A percentile compares a stretch with the other conserved stretches of the same genome.
Evolutionary conservation across 2,329 filamentous ascomycete genomes (phyloP).

Genomic region (Zymoseptoria tritici): DNA sequence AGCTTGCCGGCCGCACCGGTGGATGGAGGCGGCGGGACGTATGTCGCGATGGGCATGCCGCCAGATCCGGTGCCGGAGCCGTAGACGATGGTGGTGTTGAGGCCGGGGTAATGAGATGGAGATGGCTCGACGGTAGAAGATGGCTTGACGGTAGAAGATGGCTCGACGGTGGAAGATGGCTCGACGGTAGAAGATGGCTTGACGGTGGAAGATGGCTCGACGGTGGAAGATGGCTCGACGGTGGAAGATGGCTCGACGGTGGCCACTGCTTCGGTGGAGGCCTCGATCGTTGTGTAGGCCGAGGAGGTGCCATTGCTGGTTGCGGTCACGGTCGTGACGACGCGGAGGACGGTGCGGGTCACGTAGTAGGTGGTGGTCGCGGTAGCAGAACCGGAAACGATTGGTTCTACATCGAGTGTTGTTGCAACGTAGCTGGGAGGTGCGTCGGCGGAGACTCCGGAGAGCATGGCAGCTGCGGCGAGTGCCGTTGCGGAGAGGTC

Average conservation of each 20-base stretch:
- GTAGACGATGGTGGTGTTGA: background rate
- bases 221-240: background rate
- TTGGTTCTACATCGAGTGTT: conserved; percentile 1
- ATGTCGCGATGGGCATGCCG: conserved; percentile 4
- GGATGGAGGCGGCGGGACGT: conserved; percentile 7
- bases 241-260: background rate
- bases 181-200: background rate
- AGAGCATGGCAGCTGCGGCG: conserved; percentile 8
- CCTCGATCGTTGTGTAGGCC: conserved; percentile 9
- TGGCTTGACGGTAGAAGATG: background rate
- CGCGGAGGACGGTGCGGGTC: conserved; percentile 22
- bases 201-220: background rate
- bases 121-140: background rate
- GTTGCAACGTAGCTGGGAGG: conserved; percentile 3
- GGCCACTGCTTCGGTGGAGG: conserved; percentile 4
- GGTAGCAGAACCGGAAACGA: background rate
- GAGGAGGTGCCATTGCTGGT: conserved; percentile 16
- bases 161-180: background rate
- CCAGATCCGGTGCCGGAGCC: conserved; percentile 3
- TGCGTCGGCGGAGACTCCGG: conserved; percentile 10
- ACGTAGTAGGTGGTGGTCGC: conserved; percentile 20
- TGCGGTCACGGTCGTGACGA: conserved; percentile 22
- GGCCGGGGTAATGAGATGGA: background rate
- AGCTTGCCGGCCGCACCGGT: conserved; percentile 15
- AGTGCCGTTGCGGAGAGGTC: conserved; percentile 14